phyloP scores from a whole-genome alignment of 1,139 yeast genomes.

The Scheffersomyces quercinus region DNA sequence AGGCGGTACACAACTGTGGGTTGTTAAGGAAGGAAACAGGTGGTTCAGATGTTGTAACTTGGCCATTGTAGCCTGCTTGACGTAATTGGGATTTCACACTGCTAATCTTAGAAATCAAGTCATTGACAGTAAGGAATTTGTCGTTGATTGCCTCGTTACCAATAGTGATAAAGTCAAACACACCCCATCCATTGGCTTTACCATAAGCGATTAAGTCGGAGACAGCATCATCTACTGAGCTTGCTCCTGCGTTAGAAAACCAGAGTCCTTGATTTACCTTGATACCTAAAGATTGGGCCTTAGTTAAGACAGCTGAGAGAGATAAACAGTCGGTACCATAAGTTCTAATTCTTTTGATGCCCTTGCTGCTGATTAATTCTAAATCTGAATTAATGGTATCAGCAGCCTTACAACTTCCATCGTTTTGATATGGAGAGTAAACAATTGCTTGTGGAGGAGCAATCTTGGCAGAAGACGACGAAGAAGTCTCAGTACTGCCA shows the following conservation, averaged over 20 bases:
- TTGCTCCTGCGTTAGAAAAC: conserved; percentile 63
- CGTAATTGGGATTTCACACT: conserved; percentile 58
- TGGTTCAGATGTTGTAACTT: conserved; percentile 83
- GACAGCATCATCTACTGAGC: conserved; percentile 65
- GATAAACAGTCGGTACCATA: conserved; percentile 88
- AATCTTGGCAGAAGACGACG: conserved; percentile 15
- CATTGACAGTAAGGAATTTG: conserved; percentile 56
- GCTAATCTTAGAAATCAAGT: conserved; percentile 61
- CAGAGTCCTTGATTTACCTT: conserved; percentile 85
- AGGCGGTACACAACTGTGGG: conserved; percentile 66
- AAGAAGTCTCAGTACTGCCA: conserved; percentile 16
- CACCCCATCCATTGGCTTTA: conserved; percentile 59
- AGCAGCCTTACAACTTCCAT: conserved; percentile 64
- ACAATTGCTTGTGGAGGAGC: conserved; percentile 58
- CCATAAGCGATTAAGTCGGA: conserved; percentile 53
- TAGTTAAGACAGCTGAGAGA: conserved; percentile 63
- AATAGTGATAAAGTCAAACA: conserved; percentile 71
- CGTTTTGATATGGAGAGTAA: conserved; percentile 78
- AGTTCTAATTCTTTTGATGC: conserved; percentile 65
- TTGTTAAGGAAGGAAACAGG: conserved; percentile 67
- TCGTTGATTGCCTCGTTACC: conserved; percentile 85
- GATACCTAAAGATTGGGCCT: conserved; percentile 60
- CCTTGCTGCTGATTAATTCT: conserved; percentile 53
- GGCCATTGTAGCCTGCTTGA: conserved; percentile 75
- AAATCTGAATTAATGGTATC: conserved; percentile 61